Evolutionary conservation across 495 filamentous ascomycete genomes (phyloP).

Genomic region (Penicillium pulvis): DNA sequence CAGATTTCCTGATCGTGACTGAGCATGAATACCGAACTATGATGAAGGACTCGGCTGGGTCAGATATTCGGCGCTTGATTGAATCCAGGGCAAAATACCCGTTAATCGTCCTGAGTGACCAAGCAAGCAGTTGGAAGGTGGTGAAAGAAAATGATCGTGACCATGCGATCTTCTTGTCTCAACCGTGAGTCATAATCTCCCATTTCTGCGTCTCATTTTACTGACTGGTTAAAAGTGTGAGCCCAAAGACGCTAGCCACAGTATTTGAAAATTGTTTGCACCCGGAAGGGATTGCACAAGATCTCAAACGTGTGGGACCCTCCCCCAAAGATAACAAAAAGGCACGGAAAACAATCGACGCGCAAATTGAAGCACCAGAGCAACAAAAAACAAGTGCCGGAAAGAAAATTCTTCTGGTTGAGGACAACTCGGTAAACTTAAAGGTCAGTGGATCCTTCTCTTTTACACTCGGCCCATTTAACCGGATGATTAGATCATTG

Average conservation of each 20-base stretch:
- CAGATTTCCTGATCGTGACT: constrained; percentile 27
- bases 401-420: constrained; percentile 55
- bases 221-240: constrained; percentile 19
- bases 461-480: background rate
- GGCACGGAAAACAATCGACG: background rate
- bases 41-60: constrained; percentile 5
- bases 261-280: constrained; percentile 24
- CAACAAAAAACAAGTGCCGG: background rate
- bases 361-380: background rate
- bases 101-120: constrained; percentile 25
- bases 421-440: constrained; percentile 68
- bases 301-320: background rate
- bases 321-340: too few species aligned
- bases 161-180: constrained; percentile 24
- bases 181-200: constrained; percentile 24
- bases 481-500: constrained; percentile 18
- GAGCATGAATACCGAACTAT: constrained; percentile 25
- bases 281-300: background rate
- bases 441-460: constrained; percentile 35
- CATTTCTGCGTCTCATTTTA: background rate
- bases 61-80: constrained; percentile 13
- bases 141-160: constrained; percentile 20
- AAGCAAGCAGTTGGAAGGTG: constrained; percentile 22
- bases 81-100: constrained; percentile 15
- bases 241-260: constrained; percentile 25